Evolutionary conservation across 176 grass and related monocot genomes (phyloP).

Genomic region (Dendrocalamus sinicus): DNA sequence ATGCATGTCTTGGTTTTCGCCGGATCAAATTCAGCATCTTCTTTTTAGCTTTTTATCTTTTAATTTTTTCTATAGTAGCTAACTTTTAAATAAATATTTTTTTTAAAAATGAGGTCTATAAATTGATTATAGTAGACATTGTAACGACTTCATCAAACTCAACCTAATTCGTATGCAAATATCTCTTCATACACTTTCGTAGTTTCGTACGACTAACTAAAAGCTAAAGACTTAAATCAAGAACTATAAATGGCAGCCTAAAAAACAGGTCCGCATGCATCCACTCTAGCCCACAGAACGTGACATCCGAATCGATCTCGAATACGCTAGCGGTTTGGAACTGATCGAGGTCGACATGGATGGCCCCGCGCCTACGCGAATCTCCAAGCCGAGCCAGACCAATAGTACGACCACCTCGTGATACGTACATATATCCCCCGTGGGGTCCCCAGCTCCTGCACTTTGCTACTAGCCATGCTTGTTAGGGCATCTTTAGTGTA

Average conservation of each 20-base stretch:
- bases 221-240: no score
- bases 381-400: slow-evolving; percentile 26
- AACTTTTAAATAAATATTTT: no score
- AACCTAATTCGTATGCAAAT: rapidly evolving
- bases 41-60: no score
- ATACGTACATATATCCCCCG: neutral
- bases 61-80: no score
- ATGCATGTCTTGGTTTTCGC: neutral
- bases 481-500: no score
- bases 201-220: no score
- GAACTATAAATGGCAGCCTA: no score
- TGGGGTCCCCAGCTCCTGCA: slow-evolving; percentile 6
- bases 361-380: slow-evolving; percentile 32
- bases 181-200: no score
- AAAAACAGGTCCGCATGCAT: no score
- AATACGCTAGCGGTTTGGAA: neutral
- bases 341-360: slow-evolving; percentile 24
- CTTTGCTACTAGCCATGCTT: neutral
- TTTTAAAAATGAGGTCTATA: no score
- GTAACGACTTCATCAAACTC: rapidly evolving
- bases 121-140: no score
- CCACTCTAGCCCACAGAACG: neutral
- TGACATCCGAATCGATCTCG: neutral
- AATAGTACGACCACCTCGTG: neutral
- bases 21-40: neutral